These are phyloP conservation scores for Jamesozyma lodderae DNA, from an alignment of 805 yeast species.

Conservation along the genomic window DNA sequence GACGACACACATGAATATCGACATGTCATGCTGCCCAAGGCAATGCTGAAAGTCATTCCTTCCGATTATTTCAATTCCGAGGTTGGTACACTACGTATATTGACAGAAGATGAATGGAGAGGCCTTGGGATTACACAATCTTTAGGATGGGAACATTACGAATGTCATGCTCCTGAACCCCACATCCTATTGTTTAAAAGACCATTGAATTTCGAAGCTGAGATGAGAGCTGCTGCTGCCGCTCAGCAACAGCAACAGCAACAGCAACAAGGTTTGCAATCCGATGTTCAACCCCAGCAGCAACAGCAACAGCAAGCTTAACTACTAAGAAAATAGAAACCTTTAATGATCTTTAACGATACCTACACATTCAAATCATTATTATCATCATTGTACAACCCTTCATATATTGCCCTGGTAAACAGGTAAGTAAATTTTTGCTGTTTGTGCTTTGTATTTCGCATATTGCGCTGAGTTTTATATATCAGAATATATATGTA, in stretches of 20 bases:
- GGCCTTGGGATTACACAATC: conserved; percentile 96
- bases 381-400: no score
- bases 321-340: no score
- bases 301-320: neutral
- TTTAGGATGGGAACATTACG: conserved; percentile 96
- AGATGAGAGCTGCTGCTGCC: conserved; percentile 27
- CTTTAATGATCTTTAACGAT: no score
- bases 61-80: conserved; percentile 88
- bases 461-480: no score
- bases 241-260: conserved; percentile 22
- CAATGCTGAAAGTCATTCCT: conserved; percentile 89
- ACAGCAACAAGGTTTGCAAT: conserved; percentile 6
- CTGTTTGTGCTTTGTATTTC: no score
- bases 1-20: conserved; percentile 90
- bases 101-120: conserved; percentile 96
- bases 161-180: conserved; percentile 98
- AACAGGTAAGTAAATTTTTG: no score
- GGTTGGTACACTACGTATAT: conserved; percentile 84
- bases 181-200: conserved; percentile 85
- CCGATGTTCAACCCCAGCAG: neutral
- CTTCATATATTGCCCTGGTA: no score
- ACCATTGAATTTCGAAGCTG: conserved; percentile 45
- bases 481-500: no score
- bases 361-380: no score
- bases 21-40: conserved; percentile 95